Percentiles rank a stretch among this genome's conserved stretches.
phyloP scores from a whole-genome alignment of 2,329 filamentous ascomycete genomes.

The Neobulgaria alba region DNA sequence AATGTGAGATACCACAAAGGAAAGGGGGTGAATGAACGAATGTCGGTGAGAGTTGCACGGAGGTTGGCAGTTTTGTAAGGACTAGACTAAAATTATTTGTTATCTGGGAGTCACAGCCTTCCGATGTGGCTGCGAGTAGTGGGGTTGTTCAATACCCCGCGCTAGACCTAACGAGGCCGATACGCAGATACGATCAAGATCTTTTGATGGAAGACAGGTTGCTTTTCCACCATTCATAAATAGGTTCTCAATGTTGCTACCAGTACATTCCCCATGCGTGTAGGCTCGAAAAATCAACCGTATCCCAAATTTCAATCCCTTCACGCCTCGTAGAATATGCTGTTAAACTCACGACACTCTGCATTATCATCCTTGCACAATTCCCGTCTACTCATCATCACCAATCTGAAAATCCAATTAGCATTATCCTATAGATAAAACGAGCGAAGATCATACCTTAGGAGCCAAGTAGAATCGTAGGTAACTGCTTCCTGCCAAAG shows the following conservation, averaged over 20 bases:
- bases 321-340: constrained; percentile 25
- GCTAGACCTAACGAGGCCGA: not conserved
- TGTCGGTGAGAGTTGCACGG: not conserved
- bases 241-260: too few relatives aligned
- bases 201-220: too few relatives aligned
- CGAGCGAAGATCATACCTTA: constrained; percentile 54
- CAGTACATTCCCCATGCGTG: too few relatives aligned
- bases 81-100: not conserved
- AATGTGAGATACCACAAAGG: not conserved
- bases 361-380: constrained; percentile 17
- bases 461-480: constrained; percentile 96
- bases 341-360: constrained; percentile 21
- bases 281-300: too few relatives aligned
- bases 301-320: constrained; percentile 28
- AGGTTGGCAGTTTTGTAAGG: not conserved
- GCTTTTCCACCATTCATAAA: too few relatives aligned
- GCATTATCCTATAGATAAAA: constrained; percentile 1
- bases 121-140: not conserved
- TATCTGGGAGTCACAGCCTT: not conserved
- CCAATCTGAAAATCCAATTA: constrained; percentile 49
- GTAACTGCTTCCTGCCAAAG: constrained; percentile 71
- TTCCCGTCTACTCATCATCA: constrained; percentile 47
- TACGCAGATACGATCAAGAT: too few relatives aligned
- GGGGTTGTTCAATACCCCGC: not conserved
- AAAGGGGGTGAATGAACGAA: not conserved